phyloP scores from a whole-genome alignment of 331 rosid species.

The Rosa hybrid region DNA sequence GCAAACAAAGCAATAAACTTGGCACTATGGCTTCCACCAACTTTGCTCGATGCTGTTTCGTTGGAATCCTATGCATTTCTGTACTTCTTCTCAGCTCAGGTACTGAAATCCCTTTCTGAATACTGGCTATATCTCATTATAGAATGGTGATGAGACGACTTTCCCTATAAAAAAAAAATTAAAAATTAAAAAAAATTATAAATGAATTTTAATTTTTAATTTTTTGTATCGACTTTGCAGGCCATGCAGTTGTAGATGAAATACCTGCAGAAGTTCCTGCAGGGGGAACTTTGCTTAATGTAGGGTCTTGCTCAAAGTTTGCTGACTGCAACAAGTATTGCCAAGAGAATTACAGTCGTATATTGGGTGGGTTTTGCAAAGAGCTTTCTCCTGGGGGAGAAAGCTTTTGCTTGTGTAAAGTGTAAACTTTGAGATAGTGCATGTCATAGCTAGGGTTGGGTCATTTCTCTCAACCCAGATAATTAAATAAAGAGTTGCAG shows the following conservation, averaged over 20 bases:
- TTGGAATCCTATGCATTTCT: background rate
- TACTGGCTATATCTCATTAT: too few species aligned
- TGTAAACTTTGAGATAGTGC: background rate
- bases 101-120: background rate
- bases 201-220: background rate
- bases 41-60: background rate
- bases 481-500: too few species aligned
- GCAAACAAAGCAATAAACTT: background rate
- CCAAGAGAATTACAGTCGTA: background rate
- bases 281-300: background rate
- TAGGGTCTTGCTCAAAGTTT: background rate
- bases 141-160: too few species aligned
- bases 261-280: background rate
- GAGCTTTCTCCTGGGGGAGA: background rate
- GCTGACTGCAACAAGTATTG: conserved; percentile 1
- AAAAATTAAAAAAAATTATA: too few species aligned
- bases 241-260: background rate
- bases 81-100: background rate
- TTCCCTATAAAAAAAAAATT: too few species aligned
- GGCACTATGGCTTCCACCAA: background rate
- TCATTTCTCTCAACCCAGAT: background rate
- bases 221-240: background rate
- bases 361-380: background rate
- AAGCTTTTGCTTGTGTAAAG: background rate
- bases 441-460: background rate